Base-by-base conservation (phyloP, 1,284 basidiomycete genomes). In the Phylloporus sp. region DNA sequence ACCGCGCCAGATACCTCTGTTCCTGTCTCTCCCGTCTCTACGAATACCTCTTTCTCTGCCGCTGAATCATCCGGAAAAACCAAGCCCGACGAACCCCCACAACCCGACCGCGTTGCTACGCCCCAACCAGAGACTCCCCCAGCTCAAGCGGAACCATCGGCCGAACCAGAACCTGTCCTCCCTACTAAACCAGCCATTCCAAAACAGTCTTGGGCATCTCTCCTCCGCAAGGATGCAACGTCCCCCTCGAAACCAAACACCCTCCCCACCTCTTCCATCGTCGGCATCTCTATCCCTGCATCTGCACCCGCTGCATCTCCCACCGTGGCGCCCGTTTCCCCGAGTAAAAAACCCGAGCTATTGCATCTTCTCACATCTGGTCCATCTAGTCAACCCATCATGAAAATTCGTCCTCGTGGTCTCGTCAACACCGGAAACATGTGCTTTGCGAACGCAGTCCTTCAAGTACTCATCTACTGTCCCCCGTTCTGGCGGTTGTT, bases 371-470 rank as follows among this genome's bases (percentile, higher is more conserved):
- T 93, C 12, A 85, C 80, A 6, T 80, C 82, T 6, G 84, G 84
- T 1, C 79, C 81, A 26, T 69, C 76, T 3, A 69, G 68, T 6
- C 65, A 73, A 2, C 67, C 72, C 5, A 55, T 62, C 15, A 67
- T 75, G 42, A 78, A 82, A 64, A 84, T 86, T 28, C 78, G 84
- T 37, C 91, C 95, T 0, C 85, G 96, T 34, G 97, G 97, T 7
- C 81, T 99, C 50, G 86, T 98, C 72, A 99, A 98, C 79, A 92
- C 89, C 8, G 97, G 97, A 13, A 99, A 99, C 79, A 92, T 98
- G 87, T 99, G 97, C 78, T 99, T 98, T 75, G 96, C 96, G 58
- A 98, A 98, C 73, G 91, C 95, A 0, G 92, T 98, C 37, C 80
- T 98, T 29, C 97, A 98, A 79, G 89, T 94, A 3, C 84, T 99